Evolutionary conservation across 2,329 filamentous ascomycete genomes (phyloP), one percentile per base, ranked within the genome.

Genomic region (Triangularia verruculosa): DNA sequence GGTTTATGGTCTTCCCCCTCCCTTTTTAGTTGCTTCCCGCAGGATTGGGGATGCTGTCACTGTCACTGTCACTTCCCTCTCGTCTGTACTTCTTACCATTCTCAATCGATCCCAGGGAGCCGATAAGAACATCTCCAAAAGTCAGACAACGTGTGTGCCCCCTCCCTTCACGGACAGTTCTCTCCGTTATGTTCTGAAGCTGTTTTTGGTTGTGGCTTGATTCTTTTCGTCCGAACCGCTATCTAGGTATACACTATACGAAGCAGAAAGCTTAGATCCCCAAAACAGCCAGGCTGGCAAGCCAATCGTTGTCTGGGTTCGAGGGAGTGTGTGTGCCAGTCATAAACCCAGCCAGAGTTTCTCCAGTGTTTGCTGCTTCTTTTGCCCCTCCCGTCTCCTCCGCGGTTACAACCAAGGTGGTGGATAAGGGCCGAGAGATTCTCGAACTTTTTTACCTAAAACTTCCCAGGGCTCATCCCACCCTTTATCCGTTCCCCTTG

Each of bases 231-330:
- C 39, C 39, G 39, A 47, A 47, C 39, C 39, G n/a, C 20, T 9
- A 47, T 20, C 39, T 47, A n/a, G n/a, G n/a, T n/a, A 47, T 47
- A 47, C 9, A 17, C n/a, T 9, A 47, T 11, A 47, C 20, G 11
- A 47, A 20, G n/a, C n/a, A 39, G 6, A 39, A 25, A 52, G 22
- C 24, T 39, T 7, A 39, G 34, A 52, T 59, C 57, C 52, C 22
- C n/a, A 51, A 20, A 59, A 11, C 57, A 39, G 57, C 39, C 57
- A 39, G 34, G 39, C 39, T 28, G 5, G 13, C 52, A 59, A 59
- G 24, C 39, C 25, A 51, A 59, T 59, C 59, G 30, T 11, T 47
- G 17, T 47, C n/a, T n/a, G n/a, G 32, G 7, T 12, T 34, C 15
- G n/a, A n/a, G n/a, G n/a, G n/a, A n/a, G n/a, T n/a, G n/a, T n/a